These are phyloP conservation scores for Vigna hirtella DNA, from an alignment of 306 rosid genomes.

Conservation along the genomic window DNA sequence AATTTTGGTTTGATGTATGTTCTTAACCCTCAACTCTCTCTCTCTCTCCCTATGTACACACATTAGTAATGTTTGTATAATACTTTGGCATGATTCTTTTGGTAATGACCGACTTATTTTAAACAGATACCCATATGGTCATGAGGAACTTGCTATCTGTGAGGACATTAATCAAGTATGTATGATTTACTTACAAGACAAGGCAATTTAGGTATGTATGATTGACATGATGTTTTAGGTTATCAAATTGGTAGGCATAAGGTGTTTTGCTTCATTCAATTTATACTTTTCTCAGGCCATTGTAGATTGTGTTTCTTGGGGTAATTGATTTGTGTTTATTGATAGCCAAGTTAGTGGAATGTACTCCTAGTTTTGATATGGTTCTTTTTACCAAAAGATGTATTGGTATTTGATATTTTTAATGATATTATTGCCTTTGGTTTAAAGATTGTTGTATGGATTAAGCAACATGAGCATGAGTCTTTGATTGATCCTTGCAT, in stretches of 20 bases:
- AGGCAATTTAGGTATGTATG: no score
- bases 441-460: neutral
- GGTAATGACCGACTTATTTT: conserved; percentile 36
- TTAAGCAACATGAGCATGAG: neutral
- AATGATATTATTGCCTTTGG: neutral
- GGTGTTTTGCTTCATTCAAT: conserved; percentile 22
- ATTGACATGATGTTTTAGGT: conserved; percentile 17
- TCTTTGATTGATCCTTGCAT: neutral
- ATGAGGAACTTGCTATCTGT: conserved; percentile 91
- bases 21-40: conserved; percentile 10
- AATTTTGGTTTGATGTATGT: conserved; percentile 95
- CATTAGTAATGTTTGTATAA: neutral
- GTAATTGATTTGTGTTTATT: conserved; percentile 21
- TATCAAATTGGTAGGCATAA: conserved; percentile 11
- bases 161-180: conserved; percentile 99
- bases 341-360: conserved; percentile 12
- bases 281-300: conserved; percentile 12
- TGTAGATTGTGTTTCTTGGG: conserved; percentile 9
- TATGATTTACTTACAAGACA: conserved; percentile 48
- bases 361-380: neutral
- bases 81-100: conserved; percentile 37
- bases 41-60: no score
- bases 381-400: neutral
- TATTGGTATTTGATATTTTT: neutral
- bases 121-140: conserved; percentile 91